phyloP scores from a whole-genome alignment of 805 yeast genomes.

The Candida broadrunensis region DNA sequence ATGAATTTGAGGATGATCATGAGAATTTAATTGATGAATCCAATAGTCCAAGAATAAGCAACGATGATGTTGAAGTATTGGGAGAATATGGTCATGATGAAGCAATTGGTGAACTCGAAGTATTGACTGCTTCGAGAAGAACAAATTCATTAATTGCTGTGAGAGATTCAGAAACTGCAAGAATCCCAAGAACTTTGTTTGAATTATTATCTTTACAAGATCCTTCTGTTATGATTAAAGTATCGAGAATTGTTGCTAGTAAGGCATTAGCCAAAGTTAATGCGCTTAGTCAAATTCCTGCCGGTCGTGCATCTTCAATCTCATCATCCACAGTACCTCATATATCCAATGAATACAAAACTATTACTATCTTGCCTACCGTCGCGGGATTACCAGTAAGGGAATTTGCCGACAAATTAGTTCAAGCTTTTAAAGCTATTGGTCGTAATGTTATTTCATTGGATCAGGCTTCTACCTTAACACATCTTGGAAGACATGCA shows the following conservation, averaged over 20 bases:
- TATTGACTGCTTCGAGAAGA: slow-evolving; percentile 74
- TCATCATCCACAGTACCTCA: slow-evolving; percentile 20
- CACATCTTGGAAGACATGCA: slow-evolving; percentile 86
- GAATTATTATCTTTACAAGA: slow-evolving; percentile 79
- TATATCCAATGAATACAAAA: slow-evolving; percentile 57
- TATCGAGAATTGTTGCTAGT: slow-evolving; percentile 81
- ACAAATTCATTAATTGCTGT: slow-evolving; percentile 75
- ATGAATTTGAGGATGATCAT: slow-evolving; percentile 6
- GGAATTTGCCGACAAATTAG: slow-evolving; percentile 75
- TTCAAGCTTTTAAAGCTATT: slow-evolving; percentile 66
- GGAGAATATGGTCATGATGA: slow-evolving; percentile 94
- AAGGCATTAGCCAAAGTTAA: slow-evolving; percentile 27
- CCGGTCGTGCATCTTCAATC: slow-evolving; percentile 6
- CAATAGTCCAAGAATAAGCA: slow-evolving; percentile 3
- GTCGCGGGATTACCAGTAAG: slow-evolving; percentile 79
- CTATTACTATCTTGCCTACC: slow-evolving; percentile 81
- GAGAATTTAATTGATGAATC: slow-evolving; percentile 5
- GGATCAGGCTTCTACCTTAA: slow-evolving; percentile 78
- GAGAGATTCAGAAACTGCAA: slow-evolving; percentile 89
- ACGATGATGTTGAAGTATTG: slow-evolving; percentile 34
- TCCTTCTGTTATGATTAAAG: slow-evolving; percentile 88
- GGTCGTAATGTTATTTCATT: slow-evolving; percentile 73
- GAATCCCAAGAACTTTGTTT: slow-evolving; percentile 87
- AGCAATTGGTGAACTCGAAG: slow-evolving; percentile 93
- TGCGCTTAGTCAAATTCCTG: slow-evolving; percentile 4